These are phyloP conservation scores for Penicillium sp. DNA, from an alignment of 2,329 filamentous ascomycete genomes.

Conservation along the genomic window DNA sequence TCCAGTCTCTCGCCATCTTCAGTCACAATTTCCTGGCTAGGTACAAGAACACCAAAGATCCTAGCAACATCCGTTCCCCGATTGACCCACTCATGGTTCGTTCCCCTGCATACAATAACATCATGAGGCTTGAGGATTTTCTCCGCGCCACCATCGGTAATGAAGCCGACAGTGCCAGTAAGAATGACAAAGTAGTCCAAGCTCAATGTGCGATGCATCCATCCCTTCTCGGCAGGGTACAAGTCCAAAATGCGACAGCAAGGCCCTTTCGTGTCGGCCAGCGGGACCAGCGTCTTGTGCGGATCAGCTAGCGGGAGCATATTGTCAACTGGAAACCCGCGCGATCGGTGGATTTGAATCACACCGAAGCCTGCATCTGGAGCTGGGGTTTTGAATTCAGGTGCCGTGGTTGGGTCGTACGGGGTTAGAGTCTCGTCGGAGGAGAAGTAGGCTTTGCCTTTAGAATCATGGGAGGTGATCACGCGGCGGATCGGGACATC, in stretches of 20 bases:
- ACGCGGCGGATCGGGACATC: slow-evolving; percentile 22
- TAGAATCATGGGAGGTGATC: slow-evolving; percentile 20
- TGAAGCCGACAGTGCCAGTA: slow-evolving; percentile 25
- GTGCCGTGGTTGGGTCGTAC: slow-evolving; percentile 25
- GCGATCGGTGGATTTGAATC: slow-evolving; percentile 29
- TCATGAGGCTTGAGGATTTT: slow-evolving; percentile 29
- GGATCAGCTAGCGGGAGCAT: slow-evolving; percentile 20
- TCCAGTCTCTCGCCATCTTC: slow-evolving; percentile 40
- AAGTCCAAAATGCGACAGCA: slow-evolving; percentile 23
- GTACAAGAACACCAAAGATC: slow-evolving; percentile 44
- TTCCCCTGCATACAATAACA: slow-evolving; percentile 38
- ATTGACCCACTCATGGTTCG: slow-evolving; percentile 50
- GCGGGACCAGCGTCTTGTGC: slow-evolving; percentile 22
- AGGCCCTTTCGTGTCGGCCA: slow-evolving; percentile 25
- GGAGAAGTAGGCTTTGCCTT: slow-evolving; percentile 28
- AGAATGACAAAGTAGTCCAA: slow-evolving; percentile 33
- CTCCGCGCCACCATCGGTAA: slow-evolving; percentile 30
- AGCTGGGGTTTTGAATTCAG: slow-evolving; percentile 17
- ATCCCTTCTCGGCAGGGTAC: slow-evolving; percentile 17
- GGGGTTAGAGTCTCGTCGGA: slow-evolving; percentile 26
- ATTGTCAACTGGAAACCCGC: slow-evolving; percentile 26
- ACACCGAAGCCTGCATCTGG: slow-evolving; percentile 25
- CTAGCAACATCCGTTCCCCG: slow-evolving; percentile 38
- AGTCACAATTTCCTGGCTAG: slow-evolving; percentile 42
- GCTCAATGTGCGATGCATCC: slow-evolving; percentile 31